These are phyloP conservation scores for Phytophthora uliginosa DNA, from an alignment of 352 stramenopile species.

Conservation along the genomic window DNA sequence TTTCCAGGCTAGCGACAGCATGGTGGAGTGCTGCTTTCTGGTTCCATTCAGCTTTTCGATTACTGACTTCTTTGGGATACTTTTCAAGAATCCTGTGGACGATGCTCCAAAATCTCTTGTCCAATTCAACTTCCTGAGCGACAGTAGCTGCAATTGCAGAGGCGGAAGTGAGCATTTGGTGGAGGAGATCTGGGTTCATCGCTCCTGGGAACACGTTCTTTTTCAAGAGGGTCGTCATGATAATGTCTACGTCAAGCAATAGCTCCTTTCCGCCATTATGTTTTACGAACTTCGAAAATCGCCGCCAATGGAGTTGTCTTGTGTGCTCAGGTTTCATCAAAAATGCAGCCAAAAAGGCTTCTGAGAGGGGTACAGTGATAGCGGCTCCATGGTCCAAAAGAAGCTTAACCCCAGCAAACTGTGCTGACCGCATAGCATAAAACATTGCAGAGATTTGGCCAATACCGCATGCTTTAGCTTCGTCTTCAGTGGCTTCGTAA, in stretches of 20 bases:
- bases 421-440: slow-evolving; percentile 42
- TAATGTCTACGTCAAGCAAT: slow-evolving; percentile 50
- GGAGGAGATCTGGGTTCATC: slow-evolving; percentile 57
- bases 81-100: slow-evolving; percentile 43
- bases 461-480: slow-evolving; percentile 6
- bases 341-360: slow-evolving; percentile 51
- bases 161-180: slow-evolving; percentile 50
- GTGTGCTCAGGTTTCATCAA: slow-evolving; percentile 13
- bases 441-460: slow-evolving; percentile 40
- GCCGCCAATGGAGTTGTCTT: slow-evolving; percentile 35
- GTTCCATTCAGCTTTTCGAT: slow-evolving; percentile 48
- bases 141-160: slow-evolving; percentile 50
- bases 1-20: slow-evolving; percentile 52
- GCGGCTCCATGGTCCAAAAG: slow-evolving; percentile 51
- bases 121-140: slow-evolving; percentile 35
- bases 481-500: slow-evolving; percentile 20
- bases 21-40: slow-evolving; percentile 59
- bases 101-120: slow-evolving; percentile 59
- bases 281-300: slow-evolving; percentile 48
- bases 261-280: slow-evolving; percentile 27
- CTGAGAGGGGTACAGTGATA: slow-evolving; percentile 35
- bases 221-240: slow-evolving; percentile 58
- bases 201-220: slow-evolving; percentile 30
- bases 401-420: slow-evolving; percentile 50
- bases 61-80: slow-evolving; percentile 40